phyloP scores from a whole-genome alignment of 2,329 filamentous ascomycete species.

The Trichoderma asperellum region DNA sequence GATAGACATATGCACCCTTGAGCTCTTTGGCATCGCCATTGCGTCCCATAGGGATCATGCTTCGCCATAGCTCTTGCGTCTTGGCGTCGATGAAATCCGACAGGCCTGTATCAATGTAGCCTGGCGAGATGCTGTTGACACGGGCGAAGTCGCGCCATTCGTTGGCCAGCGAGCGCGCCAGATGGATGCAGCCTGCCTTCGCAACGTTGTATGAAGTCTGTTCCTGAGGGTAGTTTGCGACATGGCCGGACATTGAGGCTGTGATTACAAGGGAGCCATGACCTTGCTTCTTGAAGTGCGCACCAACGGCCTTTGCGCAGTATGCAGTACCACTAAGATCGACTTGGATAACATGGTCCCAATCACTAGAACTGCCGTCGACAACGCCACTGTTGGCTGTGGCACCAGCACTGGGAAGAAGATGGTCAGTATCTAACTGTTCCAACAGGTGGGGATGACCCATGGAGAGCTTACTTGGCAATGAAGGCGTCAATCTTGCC shows the following conservation, averaged over 20 bases:
- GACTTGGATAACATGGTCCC: constrained; percentile 65
- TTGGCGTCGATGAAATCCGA: constrained; percentile 67
- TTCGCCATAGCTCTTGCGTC: constrained; percentile 72
- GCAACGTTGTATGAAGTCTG: constrained; percentile 70
- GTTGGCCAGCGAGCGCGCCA: constrained; percentile 56
- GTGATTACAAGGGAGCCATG: constrained; percentile 70
- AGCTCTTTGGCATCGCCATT: constrained; percentile 71
- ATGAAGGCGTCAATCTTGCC: constrained; percentile 75
- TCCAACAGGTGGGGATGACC: constrained; percentile 28
- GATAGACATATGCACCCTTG: constrained; percentile 78
- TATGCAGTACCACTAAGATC: constrained; percentile 71
- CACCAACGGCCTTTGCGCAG: constrained; percentile 66
- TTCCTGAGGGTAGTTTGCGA: constrained; percentile 71
- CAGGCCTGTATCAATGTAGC: constrained; percentile 71
- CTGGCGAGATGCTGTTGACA: constrained; percentile 68
- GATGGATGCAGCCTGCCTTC: constrained; percentile 59
- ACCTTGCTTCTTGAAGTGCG: constrained; percentile 66
- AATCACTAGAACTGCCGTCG: constrained; percentile 68
- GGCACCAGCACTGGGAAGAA: constrained; percentile 58
- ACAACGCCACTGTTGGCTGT: constrained; percentile 71
- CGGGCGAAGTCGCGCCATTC: constrained; percentile 72
- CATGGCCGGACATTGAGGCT: constrained; percentile 70
- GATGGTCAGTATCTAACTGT: neutral
- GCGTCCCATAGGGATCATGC: constrained; percentile 74
- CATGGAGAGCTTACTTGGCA: constrained; percentile 69